Base-by-base conservation (phyloP, 1,284 basidiomycete genomes). In the Peniophora sp. region DNA sequence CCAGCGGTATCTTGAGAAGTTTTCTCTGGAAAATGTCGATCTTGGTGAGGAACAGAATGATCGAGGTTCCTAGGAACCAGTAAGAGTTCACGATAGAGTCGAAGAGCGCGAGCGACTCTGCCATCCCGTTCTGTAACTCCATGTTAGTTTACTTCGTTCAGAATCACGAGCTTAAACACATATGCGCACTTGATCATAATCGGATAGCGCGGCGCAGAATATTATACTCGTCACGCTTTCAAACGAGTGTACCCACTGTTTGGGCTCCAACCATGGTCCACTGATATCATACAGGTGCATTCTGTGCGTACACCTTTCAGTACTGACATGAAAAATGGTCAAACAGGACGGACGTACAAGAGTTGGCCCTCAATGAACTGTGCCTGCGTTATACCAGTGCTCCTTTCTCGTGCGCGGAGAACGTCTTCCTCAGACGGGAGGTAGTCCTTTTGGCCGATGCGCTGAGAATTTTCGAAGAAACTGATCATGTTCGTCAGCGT, bases 31-130 rank as follows among this genome's bases (percentile, higher is more conserved):
- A 97, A 2, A 97, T 85, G 61, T 97, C 94, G 51, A 95, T 95
- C 77, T 97, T 97, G 72, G 96, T 97, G 50, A 97, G 66, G 74
- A 96, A 95, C 16, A 97, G 68, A 58, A 98, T 96, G 53, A 97
- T 90, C 0, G 89, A 92, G 14, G 92, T 95, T 47, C 92, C 79
- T 24, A 92, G 70, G 75, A 99, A 99, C 96, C 96, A 98, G 46
- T 92, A 74, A n/a, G 92, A 93, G 70, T 98, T 98, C 74, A 97
- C 94, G 35, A 99, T 90, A 2, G 85, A 89, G 67, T 98, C 94
- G 61, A 99, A 99, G 10, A 99, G 77, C 5, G 93, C 82, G 0
- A 99, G 75, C 0, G 89, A 92, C 66, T 99, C 96, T 19, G 81
- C 81, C 95, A 99, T 97, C 22, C 94, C 89, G 66, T 97, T 98